Base-by-base conservation (phyloP, 2,329 filamentous ascomycete genomes). In the Sphaerulina musiva region DNA sequence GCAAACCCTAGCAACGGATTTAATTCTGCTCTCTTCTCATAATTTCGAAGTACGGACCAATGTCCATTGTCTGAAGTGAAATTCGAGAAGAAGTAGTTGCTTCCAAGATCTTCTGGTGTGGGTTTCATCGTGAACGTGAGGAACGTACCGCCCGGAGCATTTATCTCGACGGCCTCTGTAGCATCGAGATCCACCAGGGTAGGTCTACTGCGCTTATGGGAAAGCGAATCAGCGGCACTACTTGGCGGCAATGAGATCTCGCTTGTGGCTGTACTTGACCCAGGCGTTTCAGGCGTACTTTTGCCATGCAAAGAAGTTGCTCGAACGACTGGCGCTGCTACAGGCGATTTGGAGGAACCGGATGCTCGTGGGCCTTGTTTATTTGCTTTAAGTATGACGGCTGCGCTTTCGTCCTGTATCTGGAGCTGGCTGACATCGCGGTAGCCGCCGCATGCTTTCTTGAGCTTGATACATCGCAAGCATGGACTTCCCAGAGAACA, bases 331-430 rank as follows among this genome's bases (percentile, higher is more conserved):
- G 38, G 34, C 20, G 34, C 41, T 45, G 50, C 12, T 44, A 42
- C 34, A 8, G 40, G 39, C 20, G 40, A 26, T 34, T 45, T 7
- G 29, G 36, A 61, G 59, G 34, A 58, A 55, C 58, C 57, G 50
- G 58, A 57, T 57, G 47, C 59, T 58, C 57, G 54, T 44, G 46
- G 63, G 52, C 58, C 66, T 51, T 54, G 55, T 39, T 57, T 54
- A 20, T 62, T 56, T 3, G 62, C 65, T 53, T 66, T 67, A 17
- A 55, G 50, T 12, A 53, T 60, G 36, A 68, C 62, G 3, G 64
- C 48, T 36, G 64, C 59, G 41, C 64, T 69, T 48, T 69, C 67
- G 46, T 69, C 66, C 46, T 68, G 66, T 23, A 69, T 64, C 46
- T 68, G 66, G 4, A 69, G 57, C n/a, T 61, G 54, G 3, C 56